These are phyloP conservation scores for Leptosphaerulina australis DNA, from an alignment of 2,329 filamentous ascomycete genomes.

Conservation along the genomic window DNA sequence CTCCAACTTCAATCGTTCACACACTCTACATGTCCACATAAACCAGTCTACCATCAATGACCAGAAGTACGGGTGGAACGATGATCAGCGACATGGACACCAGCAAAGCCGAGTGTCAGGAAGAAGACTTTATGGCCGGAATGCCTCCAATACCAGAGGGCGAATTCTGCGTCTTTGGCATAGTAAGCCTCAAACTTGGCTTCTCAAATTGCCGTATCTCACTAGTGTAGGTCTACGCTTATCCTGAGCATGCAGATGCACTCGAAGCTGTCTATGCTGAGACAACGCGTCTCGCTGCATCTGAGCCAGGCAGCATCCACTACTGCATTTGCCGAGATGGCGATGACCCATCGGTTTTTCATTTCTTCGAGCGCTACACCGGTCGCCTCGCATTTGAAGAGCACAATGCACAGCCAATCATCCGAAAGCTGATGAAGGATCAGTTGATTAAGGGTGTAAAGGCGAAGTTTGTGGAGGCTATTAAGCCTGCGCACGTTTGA, in stretches of 20 bases:
- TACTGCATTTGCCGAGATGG: slow-evolving; percentile 14
- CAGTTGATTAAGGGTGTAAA: slow-evolving; percentile 7
- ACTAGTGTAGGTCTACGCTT: slow-evolving; percentile 9
- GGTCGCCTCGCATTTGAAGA: slow-evolving; percentile 9
- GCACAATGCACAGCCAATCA: slow-evolving; percentile 11
- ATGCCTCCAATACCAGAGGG: slow-evolving; percentile 12
- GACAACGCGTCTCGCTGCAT: slow-evolving; percentile 9
- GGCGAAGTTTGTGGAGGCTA: slow-evolving; percentile 15
- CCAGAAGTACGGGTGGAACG: not conserved
- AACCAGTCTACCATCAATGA: not conserved
- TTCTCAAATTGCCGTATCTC: not conserved
- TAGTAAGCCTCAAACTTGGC: not conserved
- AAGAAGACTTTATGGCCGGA: not conserved
- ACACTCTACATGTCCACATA: not conserved
- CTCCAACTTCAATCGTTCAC: too few species aligned
- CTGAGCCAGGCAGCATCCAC: slow-evolving; percentile 10
- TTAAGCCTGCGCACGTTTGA: slow-evolving; percentile 1
- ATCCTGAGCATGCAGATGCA: slow-evolving; percentile 12
- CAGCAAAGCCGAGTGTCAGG: slow-evolving; percentile 10
- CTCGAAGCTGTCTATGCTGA: slow-evolving; percentile 14
- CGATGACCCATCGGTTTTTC: slow-evolving; percentile 7
- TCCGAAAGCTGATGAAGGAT: slow-evolving; percentile 6
- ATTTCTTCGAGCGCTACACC: slow-evolving; percentile 15
- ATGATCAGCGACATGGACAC: not conserved
- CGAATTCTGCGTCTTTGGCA: slow-evolving; percentile 17